Percentiles rank a stretch among this genome's conserved stretches.
Evolutionary conservation across 352 stramenopile species (phyloP).

Genomic region (Phytophthora pluvialis): DNA sequence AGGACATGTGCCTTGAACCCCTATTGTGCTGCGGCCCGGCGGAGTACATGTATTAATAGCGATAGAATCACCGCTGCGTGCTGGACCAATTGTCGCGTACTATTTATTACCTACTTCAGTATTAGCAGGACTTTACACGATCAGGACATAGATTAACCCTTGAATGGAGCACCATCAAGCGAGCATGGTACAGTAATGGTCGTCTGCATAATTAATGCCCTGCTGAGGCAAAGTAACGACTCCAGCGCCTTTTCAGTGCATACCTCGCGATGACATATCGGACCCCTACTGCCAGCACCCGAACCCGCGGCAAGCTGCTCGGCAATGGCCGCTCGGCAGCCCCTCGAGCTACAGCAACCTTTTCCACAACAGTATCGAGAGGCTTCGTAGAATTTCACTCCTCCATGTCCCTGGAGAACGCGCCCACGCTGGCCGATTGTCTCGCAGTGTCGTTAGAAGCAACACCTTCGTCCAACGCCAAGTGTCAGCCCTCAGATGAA

Average conservation of each 20-base stretch:
- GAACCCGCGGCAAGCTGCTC: not conserved
- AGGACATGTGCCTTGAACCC: slow-evolving; percentile 17
- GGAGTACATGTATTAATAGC: too few species aligned
- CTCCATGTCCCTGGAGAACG: slow-evolving; percentile 72
- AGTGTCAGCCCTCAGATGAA: not conserved
- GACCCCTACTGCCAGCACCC: slow-evolving; percentile 2
- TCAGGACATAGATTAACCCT: not conserved
- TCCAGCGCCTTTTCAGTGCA: not conserved
- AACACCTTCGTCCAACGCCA: not conserved
- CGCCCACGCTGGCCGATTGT: slow-evolving; percentile 34
- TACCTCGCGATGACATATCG: slow-evolving; percentile 8
- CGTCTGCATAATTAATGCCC: too few species aligned
- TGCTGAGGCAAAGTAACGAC: not conserved
- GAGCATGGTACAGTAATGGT: too few species aligned
- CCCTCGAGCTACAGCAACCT: not conserved
- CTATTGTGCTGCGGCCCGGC: too few species aligned
- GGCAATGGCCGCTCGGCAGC: slow-evolving; percentile 12
- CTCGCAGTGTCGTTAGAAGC: slow-evolving; percentile 20
- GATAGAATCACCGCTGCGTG: not conserved
- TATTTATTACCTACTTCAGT: not conserved
- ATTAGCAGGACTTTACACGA: not conserved
- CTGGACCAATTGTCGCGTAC: not conserved
- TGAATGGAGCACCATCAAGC: too few species aligned
- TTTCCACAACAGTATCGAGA: slow-evolving; percentile 16
- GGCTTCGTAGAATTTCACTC: slow-evolving; percentile 68